A percentile compares a stretch with the other conserved stretches of the same genome.
These are phyloP conservation scores for Dillenia turbinata DNA, from an alignment of 164 flowering plant species.

Conservation along the genomic window DNA sequence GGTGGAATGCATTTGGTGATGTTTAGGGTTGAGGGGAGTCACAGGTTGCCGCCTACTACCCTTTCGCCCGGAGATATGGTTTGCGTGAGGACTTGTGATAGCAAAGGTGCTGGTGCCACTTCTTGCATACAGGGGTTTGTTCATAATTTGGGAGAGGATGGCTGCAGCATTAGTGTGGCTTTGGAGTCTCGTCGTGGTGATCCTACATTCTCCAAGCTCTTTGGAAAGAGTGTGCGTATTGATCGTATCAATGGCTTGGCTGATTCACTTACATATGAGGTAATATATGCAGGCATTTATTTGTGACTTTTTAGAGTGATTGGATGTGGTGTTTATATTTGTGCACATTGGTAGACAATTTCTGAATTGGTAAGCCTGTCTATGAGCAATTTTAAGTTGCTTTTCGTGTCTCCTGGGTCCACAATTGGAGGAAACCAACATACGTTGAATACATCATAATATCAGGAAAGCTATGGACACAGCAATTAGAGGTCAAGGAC, in stretches of 20 bases:
- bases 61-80: constrained; percentile 98
- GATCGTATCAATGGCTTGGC: constrained; percentile 93
- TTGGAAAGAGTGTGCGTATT: constrained; percentile 82
- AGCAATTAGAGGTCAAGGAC: too few species aligned
- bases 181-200: constrained; percentile 84
- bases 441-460: too few species aligned
- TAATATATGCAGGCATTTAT: constrained; percentile 12
- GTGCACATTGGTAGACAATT: too few species aligned
- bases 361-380: too few species aligned
- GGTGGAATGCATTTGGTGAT: constrained; percentile 93
- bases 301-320: too few species aligned
- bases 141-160: constrained; percentile 81
- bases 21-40: constrained; percentile 79
- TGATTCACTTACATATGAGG: constrained; percentile 90
- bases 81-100: constrained; percentile 81
- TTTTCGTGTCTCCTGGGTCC: too few species aligned
- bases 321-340: too few species aligned
- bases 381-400: too few species aligned
- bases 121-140: constrained; percentile 91
- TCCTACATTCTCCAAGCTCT: constrained; percentile 89
- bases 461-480: too few species aligned
- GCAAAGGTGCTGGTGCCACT: constrained; percentile 81
- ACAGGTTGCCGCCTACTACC: constrained; percentile 82
- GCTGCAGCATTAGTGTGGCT: constrained; percentile 80
- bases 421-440: too few species aligned